A percentile compares a stretch with the other conserved stretches of the same genome.
Conservation (phyloP, 1,139 yeast genomes). For the Candida freyschussii region DNA sequence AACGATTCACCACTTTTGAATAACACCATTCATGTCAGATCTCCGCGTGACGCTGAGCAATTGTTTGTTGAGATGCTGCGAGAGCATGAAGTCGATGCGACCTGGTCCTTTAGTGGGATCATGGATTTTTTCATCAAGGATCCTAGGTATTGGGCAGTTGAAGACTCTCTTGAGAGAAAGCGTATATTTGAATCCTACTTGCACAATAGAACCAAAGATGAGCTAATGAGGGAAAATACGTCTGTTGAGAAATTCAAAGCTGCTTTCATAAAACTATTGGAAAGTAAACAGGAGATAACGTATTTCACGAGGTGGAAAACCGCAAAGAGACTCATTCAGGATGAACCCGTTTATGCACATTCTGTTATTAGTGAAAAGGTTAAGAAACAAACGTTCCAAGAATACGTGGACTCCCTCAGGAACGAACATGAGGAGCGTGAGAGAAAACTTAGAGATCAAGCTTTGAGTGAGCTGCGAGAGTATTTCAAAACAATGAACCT, state of each 20-base stretch:
- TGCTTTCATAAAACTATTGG: slow-evolving; percentile 48
- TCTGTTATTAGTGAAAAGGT: slow-evolving; percentile 56
- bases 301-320: slow-evolving; percentile 67
- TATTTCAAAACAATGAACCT: slow-evolving; percentile 35
- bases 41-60: slow-evolving; percentile 7
- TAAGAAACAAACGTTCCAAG: slow-evolving; percentile 47
- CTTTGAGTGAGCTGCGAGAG: slow-evolving; percentile 46
- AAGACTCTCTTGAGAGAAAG: slow-evolving; percentile 53
- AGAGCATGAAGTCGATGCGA: slow-evolving; percentile 54
- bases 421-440: slow-evolving; percentile 33
- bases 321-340: slow-evolving; percentile 44
- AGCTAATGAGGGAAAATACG: slow-evolving; percentile 47
- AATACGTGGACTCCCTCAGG: slow-evolving; percentile 42
- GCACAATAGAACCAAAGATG: slow-evolving; percentile 49
- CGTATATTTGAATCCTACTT: slow-evolving; percentile 62
- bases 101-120: slow-evolving; percentile 72
- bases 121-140: slow-evolving; percentile 52
- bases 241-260: slow-evolving; percentile 50
- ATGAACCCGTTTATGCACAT: slow-evolving; percentile 65
- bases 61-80: slow-evolving; percentile 39
- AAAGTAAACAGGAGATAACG: slow-evolving; percentile 35
- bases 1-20: slow-evolving; percentile 8
- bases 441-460: slow-evolving; percentile 38
- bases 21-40: slow-evolving; percentile 9
- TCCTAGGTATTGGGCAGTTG: slow-evolving; percentile 66